Evolutionary conservation across 106 monocot genomes (phyloP).

Genomic region (Dendrobium chrysotoxum): DNA sequence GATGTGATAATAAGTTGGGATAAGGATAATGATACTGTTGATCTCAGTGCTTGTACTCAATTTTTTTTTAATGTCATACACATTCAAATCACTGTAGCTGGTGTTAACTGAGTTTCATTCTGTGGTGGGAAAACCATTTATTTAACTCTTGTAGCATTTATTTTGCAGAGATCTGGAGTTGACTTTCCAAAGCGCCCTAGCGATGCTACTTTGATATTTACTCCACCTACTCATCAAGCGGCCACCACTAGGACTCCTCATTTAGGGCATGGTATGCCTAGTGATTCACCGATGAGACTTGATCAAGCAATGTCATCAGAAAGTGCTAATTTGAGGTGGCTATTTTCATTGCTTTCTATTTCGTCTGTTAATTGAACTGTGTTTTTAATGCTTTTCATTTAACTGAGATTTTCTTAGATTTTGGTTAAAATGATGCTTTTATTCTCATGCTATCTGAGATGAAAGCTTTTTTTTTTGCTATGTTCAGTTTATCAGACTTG

Average conservation of each 20-base stretch:
- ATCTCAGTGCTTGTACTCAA: too few species aligned
- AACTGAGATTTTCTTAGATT: background rate
- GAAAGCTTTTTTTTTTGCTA: too few species aligned
- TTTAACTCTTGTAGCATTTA: constrained; percentile 1
- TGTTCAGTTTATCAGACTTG: constrained; percentile 61
- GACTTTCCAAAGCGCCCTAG: constrained; percentile 58
- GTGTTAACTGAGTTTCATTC: too few species aligned
- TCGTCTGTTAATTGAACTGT: background rate
- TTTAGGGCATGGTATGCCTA: constrained; percentile 49
- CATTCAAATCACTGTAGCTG: too few species aligned
- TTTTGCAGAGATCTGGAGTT: constrained; percentile 59
- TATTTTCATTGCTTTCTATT: background rate
- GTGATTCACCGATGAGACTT: constrained; percentile 46
- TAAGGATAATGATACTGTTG: too few species aligned
- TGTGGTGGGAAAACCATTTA: too few species aligned
- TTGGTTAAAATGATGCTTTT: background rate
- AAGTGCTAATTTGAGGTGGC: constrained; percentile 56
- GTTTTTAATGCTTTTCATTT: background rate
- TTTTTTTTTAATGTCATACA: too few species aligned
- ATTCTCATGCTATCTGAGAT: too few species aligned
- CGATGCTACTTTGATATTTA: constrained; percentile 70
- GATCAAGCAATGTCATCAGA: constrained; percentile 90
- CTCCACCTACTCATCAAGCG: constrained; percentile 38
- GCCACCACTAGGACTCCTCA: constrained; percentile 21
- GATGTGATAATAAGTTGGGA: too few species aligned